phyloP scores from a whole-genome alignment of 192 early-diverging fungal species.

The Glomus cerebriforme region DNA sequence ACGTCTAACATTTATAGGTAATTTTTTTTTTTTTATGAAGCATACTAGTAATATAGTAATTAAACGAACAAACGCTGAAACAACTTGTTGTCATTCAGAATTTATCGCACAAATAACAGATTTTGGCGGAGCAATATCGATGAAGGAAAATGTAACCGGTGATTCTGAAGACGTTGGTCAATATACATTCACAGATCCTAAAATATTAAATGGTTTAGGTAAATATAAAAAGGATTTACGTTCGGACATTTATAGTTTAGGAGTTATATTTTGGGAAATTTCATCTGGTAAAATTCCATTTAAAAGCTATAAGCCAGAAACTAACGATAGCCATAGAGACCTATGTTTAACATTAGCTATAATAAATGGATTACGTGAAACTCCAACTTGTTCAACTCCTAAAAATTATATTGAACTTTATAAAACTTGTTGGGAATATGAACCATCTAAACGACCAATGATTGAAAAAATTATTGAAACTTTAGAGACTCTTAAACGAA shows the following conservation, averaged over 20 bases:
- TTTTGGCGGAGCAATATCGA: too few species aligned
- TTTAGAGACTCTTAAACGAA: neutral
- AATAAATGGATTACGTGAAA: conserved; percentile 41
- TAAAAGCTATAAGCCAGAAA: neutral
- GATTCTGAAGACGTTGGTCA: too few species aligned
- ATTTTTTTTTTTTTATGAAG: neutral
- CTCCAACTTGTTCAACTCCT: conserved; percentile 34
- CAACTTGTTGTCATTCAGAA: too few species aligned
- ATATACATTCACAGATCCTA: too few species aligned
- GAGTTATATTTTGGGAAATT: conserved; percentile 3
- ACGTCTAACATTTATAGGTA: too few species aligned
- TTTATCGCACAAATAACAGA: too few species aligned
- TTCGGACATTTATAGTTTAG: neutral
- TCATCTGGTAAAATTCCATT: neutral
- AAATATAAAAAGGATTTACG: too few species aligned
- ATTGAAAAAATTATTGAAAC: neutral
- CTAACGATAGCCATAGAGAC: neutral
- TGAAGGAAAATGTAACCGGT: too few species aligned
- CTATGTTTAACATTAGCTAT: neutral
- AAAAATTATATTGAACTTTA: conserved; percentile 36
- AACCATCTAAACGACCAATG: conserved; percentile 34
- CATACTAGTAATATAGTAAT: too few species aligned
- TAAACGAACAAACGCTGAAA: too few species aligned
- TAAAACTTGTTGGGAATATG: conserved; percentile 40
- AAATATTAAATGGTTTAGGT: too few species aligned